Evolutionary conservation across 345 rosid species (phyloP), one percentile per base, ranked within the genome.

Genomic region (Camelina sativa): DNA sequence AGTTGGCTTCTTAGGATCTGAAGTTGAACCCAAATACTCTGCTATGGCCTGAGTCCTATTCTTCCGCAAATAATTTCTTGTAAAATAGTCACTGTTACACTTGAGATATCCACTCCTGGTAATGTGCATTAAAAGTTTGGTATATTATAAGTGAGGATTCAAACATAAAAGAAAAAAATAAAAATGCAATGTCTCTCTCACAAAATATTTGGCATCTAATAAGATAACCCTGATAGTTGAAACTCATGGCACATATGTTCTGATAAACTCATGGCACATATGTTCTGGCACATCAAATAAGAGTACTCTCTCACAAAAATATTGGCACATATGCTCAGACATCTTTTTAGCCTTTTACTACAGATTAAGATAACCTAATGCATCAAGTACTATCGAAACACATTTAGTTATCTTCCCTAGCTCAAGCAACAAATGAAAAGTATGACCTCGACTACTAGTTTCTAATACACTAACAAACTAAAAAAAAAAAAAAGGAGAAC

Each of bases 1-100:
- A 34, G 65, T 88, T 78, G 73, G 84, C 80, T 85, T 85, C 15
- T 80, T 60, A 30, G 96, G 86, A 82, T 87, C 92, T 16, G 86
- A 84, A 22, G 86, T 84, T 3, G 93, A 82, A 25, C 84, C 86
- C 34, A 85, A 82, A 70, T 84, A 76, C 86, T 85, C 92, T 0
- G 88, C 85, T 32, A 84, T 81, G 3, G 91, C 98, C 79, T 78
- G 86, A 67, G 81, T 85, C 67, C 79, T 84, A 69, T 73, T 85
- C 89, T 79, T 85, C 67, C 71, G 37, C 30, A 72, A 59, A 63
- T 62, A 66, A 65, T 87, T 85, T 70, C 84, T 82, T 11, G 75
- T 34, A 6, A 80, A 37, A 15, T 73, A 70, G 43, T 80, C 80
- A 22, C 75, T 73, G 48, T 67, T 78, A 63, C 83, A 69, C 51